Percentiles rank a stretch among this genome's conserved stretches.
Evolutionary conservation across 2,329 filamentous ascomycete genomes (phyloP).

Genomic region (Bipolaris sorokiniana): DNA sequence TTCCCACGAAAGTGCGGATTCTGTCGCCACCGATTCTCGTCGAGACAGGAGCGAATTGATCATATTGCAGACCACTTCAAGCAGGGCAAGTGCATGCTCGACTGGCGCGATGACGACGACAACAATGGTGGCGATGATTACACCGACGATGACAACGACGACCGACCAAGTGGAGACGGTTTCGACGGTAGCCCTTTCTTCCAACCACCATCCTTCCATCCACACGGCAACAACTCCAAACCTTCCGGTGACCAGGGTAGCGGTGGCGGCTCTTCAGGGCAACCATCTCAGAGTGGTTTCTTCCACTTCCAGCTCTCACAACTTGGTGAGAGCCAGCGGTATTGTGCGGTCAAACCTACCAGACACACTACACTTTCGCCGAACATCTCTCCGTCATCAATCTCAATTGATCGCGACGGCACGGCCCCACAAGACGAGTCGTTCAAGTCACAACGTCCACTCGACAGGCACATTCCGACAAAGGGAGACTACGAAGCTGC

Average conservation of each 20-base stretch:
- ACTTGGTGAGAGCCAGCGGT: constrained; percentile 19
- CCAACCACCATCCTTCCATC: constrained; percentile 28
- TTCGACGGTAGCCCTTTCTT: constrained; percentile 32
- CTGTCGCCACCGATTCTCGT: constrained; percentile 43
- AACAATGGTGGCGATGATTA: constrained; percentile 31
- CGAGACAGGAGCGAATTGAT: constrained; percentile 47
- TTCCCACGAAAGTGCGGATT: constrained; percentile 48
- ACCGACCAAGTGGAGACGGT: constrained; percentile 35
- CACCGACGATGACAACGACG: constrained; percentile 36
- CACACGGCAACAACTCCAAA: constrained; percentile 25
- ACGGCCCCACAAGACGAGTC: background rate
- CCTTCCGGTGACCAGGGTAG: constrained; percentile 27
- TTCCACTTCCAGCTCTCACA: constrained; percentile 44
- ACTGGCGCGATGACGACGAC: constrained; percentile 44
- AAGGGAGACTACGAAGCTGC: constrained; percentile 27
- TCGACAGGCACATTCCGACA: constrained; percentile 25
- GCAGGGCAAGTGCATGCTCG: constrained; percentile 48
- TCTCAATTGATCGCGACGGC: background rate
- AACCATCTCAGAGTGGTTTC: constrained; percentile 29
- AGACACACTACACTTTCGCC: constrained; percentile 17
- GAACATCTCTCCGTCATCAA: constrained; percentile 17
- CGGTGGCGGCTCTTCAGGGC: constrained; percentile 19
- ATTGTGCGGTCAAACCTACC: constrained; percentile 20
- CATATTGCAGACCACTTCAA: constrained; percentile 50
- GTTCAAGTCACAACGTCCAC: constrained; percentile 10